Evolutionary conservation across 768 basidiomycete genomes (phyloP).

Genomic region (Tylopilus felleus): DNA sequence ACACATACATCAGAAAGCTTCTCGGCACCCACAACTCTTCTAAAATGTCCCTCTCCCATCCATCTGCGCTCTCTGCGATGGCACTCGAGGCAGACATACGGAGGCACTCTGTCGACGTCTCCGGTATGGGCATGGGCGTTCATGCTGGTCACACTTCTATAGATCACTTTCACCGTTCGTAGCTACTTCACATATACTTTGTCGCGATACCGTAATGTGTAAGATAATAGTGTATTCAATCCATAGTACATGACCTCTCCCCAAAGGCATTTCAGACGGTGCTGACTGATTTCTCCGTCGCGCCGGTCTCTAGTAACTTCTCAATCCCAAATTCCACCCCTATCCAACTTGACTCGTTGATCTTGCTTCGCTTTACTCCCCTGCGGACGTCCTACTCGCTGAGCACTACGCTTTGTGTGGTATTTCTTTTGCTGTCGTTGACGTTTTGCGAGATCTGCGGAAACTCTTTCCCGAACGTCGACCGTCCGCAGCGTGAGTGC

Average conservation of each 20-base stretch:
- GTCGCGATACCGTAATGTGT: constrained; percentile 20
- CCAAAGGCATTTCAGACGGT: neutral
- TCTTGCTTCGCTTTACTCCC: constrained; percentile 89
- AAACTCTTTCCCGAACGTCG: constrained; percentile 58
- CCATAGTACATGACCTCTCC: constrained; percentile 7
- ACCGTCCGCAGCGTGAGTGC: constrained; percentile 33
- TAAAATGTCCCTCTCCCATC: constrained; percentile 16
- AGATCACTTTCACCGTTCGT: constrained; percentile 10
- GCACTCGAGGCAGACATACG: constrained; percentile 33
- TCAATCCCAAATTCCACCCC: constrained; percentile 59
- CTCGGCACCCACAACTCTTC: constrained; percentile 26
- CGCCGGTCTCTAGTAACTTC: constrained; percentile 7
- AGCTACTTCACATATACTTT: too few species aligned
- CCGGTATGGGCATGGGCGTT: constrained; percentile 31
- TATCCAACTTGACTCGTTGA: constrained; percentile 57
- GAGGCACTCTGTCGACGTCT: constrained; percentile 32
- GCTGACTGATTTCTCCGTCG: constrained; percentile 7
- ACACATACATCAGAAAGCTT: constrained; percentile 32
- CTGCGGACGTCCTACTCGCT: constrained; percentile 61
- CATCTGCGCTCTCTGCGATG: constrained; percentile 27
- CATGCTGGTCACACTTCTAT: constrained; percentile 10
- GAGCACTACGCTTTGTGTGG: constrained; percentile 69
- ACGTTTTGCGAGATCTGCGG: constrained; percentile 59
- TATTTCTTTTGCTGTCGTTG: constrained; percentile 68
- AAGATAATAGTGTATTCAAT: constrained; percentile 17